These are phyloP conservation scores for Talaromyces sp. DNA, from an alignment of 2,329 filamentous ascomycete genomes.

Conservation along the genomic window DNA sequence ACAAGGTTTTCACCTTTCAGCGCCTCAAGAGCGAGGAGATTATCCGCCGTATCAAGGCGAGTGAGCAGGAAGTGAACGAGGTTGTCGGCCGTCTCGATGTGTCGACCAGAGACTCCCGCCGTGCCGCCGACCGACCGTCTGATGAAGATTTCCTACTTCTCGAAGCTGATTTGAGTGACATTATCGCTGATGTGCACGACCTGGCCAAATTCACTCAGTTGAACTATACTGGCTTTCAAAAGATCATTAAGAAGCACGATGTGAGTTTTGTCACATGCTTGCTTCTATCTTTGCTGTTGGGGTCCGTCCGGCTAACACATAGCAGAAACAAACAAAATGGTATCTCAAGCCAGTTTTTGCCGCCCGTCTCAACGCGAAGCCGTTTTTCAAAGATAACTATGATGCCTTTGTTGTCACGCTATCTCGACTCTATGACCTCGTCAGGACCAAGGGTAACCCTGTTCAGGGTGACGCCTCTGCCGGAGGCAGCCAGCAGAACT, in stretches of 20 bases:
- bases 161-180: constrained; percentile 92
- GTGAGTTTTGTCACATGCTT: constrained; percentile 45
- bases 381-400: constrained; percentile 99
- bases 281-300: no score
- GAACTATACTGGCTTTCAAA: constrained; percentile 98
- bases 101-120: constrained; percentile 48
- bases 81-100: constrained; percentile 65
- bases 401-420: constrained; percentile 92
- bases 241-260: constrained; percentile 99
- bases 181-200: constrained; percentile 97
- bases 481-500: constrained; percentile 88
- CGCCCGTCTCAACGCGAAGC: constrained; percentile 86
- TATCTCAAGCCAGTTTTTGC: constrained; percentile 94
- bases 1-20: constrained; percentile 97
- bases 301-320: constrained; percentile 60
- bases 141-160: constrained; percentile 93
- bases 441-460: constrained; percentile 87
- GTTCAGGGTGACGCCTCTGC: constrained; percentile 87
- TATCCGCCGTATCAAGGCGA: constrained; percentile 77
- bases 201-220: constrained; percentile 96
- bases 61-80: constrained; percentile 83
- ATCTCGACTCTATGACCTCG: constrained; percentile 90
- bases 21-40: constrained; percentile 97
- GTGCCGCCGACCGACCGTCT: constrained; percentile 47
- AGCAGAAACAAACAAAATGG: constrained; percentile 94